Evolutionary conservation across 2,329 filamentous ascomycete genomes (phyloP).

Genomic region (Pseudogymnoascus sp.): DNA sequence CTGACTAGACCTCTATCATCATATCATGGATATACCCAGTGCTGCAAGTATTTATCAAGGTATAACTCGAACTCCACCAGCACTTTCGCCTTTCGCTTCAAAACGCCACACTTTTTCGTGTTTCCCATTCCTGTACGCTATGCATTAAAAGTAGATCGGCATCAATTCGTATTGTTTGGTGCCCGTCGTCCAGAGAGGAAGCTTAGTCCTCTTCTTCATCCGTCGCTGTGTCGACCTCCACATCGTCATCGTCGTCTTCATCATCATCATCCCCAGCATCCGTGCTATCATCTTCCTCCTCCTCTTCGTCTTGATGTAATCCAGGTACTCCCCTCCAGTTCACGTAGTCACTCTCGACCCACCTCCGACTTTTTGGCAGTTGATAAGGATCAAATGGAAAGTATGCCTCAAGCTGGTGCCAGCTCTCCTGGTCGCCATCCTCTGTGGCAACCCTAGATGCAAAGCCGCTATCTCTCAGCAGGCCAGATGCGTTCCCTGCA

Average conservation of each 20-base stretch:
- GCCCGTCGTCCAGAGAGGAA: not conserved
- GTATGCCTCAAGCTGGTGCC: slow-evolving; percentile 83
- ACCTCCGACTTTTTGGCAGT: slow-evolving; percentile 75
- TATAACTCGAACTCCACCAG: slow-evolving; percentile 3
- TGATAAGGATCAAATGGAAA: slow-evolving; percentile 98
- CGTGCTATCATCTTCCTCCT: slow-evolving; percentile 47
- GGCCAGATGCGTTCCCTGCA: slow-evolving; percentile 35
- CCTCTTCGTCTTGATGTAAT: slow-evolving; percentile 50
- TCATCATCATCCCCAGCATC: slow-evolving; percentile 26
- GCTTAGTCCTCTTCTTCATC: slow-evolving; percentile 7
- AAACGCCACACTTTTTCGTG: slow-evolving; percentile 8
- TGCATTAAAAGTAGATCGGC: slow-evolving; percentile 5
- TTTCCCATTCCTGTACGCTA: slow-evolving; percentile 5
- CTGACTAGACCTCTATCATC: not conserved
- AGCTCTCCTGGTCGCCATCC: slow-evolving; percentile 55
- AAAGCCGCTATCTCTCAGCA: slow-evolving; percentile 45
- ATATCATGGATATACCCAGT: slow-evolving; percentile 3
- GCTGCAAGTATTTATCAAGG: not conserved
- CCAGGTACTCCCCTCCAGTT: slow-evolving; percentile 71
- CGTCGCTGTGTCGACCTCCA: slow-evolving; percentile 2
- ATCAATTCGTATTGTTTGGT: not conserved
- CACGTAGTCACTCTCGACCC: slow-evolving; percentile 80
- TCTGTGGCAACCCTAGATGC: slow-evolving; percentile 42
- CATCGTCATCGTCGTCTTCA: not conserved
- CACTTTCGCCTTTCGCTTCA: not conserved